Evolutionary conservation across 331 rosid genomes (phyloP), one percentile per base, ranked within the genome.

Genomic region (Arachis monticola): DNA sequence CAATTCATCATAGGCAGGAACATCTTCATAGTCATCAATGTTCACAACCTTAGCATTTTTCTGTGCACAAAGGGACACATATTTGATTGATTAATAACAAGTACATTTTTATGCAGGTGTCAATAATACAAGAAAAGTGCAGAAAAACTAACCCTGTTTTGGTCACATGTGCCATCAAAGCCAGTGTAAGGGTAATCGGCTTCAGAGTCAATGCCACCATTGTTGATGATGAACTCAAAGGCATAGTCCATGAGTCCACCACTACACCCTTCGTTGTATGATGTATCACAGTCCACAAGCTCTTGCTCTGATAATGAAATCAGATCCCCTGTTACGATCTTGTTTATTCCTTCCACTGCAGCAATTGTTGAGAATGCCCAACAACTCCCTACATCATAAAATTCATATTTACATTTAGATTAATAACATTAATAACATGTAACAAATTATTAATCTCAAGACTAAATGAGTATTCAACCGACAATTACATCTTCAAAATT

Each of bases 221-320:
- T 95, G 8, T 81, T 71, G 57, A 95, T 92, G 73, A 95, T 92
- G 85, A 95, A 95, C 48, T 95, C 85, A 38, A 87, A 95, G 47
- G 77, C 99, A 8, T 92, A 86, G 79, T 95, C 99, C 99, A 95
- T 95, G 27, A 95, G 85, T 14, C 98, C 99, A 1, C 99, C 99
- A 83, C 89, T 85, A 83, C 99, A 95, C 67, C 99, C 99, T 79
- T 85, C 83, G 32, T 95, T 92, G 13, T 90, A 90, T 1, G 91
- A 52, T 60, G 32, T 92, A 73, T 95, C 99, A 72, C 99, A 95
- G 56, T 95, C 98, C 50, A 95, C 97, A 50, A 95, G 79, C 82
- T 95, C 99, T 84, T 95, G 98, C 84, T 90, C 99, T 1, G 99
- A 95, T 22, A 95, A 78, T 30, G 96, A 82, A 78, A 92, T 62